Conservation (phyloP, 768 basidiomycete genomes). For the Tricholomella constricta region DNA sequence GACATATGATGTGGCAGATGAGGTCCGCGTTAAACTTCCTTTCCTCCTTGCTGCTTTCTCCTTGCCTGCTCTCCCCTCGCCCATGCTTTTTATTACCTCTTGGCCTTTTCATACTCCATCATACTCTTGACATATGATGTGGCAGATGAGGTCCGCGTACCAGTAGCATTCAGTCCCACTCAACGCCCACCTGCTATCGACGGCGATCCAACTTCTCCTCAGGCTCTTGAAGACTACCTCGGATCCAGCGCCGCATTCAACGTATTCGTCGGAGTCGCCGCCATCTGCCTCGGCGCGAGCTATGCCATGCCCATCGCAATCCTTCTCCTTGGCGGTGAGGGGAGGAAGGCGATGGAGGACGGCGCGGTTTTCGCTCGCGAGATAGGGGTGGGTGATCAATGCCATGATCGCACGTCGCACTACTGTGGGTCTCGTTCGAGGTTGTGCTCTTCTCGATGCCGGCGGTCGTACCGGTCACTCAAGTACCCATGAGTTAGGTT, state of each 20-base stretch:
- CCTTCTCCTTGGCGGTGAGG: slow-evolving; percentile 38
- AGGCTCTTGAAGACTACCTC: slow-evolving; percentile 21
- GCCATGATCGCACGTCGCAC: slow-evolving; percentile 46
- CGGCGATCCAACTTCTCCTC: slow-evolving; percentile 43
- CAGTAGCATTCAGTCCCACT: slow-evolving; percentile 1
- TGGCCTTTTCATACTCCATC: too few relatives aligned
- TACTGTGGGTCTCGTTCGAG: slow-evolving; percentile 63
- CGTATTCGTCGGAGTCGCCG: slow-evolving; percentile 66
- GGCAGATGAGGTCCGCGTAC: too few relatives aligned
- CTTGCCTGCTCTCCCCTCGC: too few relatives aligned
- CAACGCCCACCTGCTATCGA: slow-evolving; percentile 50
- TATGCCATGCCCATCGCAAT: slow-evolving; percentile 65
- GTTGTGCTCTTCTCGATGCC: slow-evolving; percentile 73
- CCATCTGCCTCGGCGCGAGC: slow-evolving; percentile 66
- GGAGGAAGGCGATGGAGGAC: slow-evolving; percentile 44
- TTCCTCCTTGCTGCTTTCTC: too few relatives aligned
- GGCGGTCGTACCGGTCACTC: slow-evolving; percentile 56
- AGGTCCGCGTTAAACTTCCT: too few relatives aligned
- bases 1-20: too few relatives aligned
- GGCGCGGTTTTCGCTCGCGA: slow-evolving; percentile 56
- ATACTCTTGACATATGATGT: too few relatives aligned
- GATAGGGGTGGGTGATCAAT: slow-evolving; percentile 49
- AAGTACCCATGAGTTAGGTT: slow-evolving; percentile 45
- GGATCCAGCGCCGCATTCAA: slow-evolving; percentile 3
- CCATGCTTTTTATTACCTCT: too few relatives aligned